Evolutionary conservation across 495 filamentous ascomycete species (phyloP).

Genomic region (Immersiella caudata): DNA sequence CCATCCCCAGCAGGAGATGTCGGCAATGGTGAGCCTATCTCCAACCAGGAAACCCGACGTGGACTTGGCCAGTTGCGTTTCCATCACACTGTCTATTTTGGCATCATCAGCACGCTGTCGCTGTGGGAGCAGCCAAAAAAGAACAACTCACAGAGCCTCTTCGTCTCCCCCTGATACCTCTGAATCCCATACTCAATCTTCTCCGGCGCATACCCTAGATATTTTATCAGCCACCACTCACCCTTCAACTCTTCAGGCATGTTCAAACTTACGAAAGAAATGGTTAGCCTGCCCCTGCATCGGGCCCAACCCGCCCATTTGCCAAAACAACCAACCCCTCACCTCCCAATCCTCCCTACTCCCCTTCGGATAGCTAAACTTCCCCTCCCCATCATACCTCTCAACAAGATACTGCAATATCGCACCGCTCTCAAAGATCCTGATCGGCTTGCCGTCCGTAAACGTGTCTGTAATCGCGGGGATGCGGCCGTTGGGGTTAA

Average conservation of each 20-base stretch:
- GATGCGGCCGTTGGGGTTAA: constrained; percentile 95
- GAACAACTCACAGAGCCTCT: constrained; percentile 59
- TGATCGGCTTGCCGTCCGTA: constrained; percentile 70
- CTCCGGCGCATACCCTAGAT: constrained; percentile 74
- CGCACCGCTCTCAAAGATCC: constrained; percentile 79
- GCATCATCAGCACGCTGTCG: no score
- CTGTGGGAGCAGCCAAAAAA: no score
- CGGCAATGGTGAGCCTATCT: constrained; percentile 78
- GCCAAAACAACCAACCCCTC: constrained; percentile 69
- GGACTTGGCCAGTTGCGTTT: constrained; percentile 67
- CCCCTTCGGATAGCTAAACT: constrained; percentile 77
- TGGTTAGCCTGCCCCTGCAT: constrained; percentile 95
- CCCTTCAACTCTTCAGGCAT: not conserved
- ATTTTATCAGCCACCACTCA: not conserved
- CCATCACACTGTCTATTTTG: constrained; percentile 67
- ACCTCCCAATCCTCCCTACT: constrained; percentile 76
- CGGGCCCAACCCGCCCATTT: constrained; percentile 77
- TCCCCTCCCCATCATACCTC: constrained; percentile 79
- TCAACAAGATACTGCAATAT: constrained; percentile 87
- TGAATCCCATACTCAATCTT: constrained; percentile 83
- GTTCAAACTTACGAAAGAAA: constrained; percentile 63
- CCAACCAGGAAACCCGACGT: constrained; percentile 75
- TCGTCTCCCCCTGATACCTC: constrained; percentile 80
- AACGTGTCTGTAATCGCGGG: constrained; percentile 85
- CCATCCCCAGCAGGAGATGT: constrained; percentile 84